Percentiles rank a stretch among this genome's conserved stretches.
These are phyloP conservation scores for Teratosphaeria nubilosa DNA, from an alignment of 2,329 filamentous ascomycete species.

Conservation along the genomic window DNA sequence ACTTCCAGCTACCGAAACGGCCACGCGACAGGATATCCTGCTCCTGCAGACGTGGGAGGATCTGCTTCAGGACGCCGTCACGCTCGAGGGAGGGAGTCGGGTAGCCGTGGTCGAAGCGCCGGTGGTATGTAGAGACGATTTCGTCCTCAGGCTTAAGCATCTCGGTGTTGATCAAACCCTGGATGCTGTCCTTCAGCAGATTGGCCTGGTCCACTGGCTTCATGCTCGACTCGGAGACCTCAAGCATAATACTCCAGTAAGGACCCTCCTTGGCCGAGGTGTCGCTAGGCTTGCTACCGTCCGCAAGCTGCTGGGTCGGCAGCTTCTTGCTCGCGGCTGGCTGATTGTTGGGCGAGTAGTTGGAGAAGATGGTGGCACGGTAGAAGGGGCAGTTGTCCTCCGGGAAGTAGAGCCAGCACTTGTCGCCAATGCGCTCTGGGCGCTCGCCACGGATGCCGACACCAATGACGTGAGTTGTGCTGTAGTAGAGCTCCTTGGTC, in stretches of 20 bases:
- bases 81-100: constrained; percentile 90
- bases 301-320: constrained; percentile 71
- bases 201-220: constrained; percentile 86
- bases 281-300: constrained; percentile 70
- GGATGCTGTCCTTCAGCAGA: constrained; percentile 81
- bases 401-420: constrained; percentile 99
- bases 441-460: constrained; percentile 86
- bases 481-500: constrained; percentile 91
- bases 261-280: constrained; percentile 71
- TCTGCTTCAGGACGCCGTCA: constrained; percentile 83
- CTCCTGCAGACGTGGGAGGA: constrained; percentile 84
- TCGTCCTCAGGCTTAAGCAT: constrained; percentile 88
- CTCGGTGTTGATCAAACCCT: constrained; percentile 94
- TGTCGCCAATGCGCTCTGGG: constrained; percentile 94
- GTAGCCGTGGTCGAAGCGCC: constrained; percentile 96
- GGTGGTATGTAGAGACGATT: constrained; percentile 97
- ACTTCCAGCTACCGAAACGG: constrained; percentile 95
- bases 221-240: constrained; percentile 90
- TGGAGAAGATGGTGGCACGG: constrained; percentile 98
- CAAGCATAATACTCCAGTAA: constrained; percentile 99
- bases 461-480: constrained; percentile 92
- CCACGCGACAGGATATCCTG: constrained; percentile 91
- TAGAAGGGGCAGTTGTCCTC: constrained; percentile 99
- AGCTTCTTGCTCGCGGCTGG: constrained; percentile 73
- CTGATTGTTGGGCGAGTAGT: constrained; percentile 99